Evolutionary conservation across 2,329 filamentous ascomycete species (phyloP).

Genomic region (Stachybotrys chartarum): DNA sequence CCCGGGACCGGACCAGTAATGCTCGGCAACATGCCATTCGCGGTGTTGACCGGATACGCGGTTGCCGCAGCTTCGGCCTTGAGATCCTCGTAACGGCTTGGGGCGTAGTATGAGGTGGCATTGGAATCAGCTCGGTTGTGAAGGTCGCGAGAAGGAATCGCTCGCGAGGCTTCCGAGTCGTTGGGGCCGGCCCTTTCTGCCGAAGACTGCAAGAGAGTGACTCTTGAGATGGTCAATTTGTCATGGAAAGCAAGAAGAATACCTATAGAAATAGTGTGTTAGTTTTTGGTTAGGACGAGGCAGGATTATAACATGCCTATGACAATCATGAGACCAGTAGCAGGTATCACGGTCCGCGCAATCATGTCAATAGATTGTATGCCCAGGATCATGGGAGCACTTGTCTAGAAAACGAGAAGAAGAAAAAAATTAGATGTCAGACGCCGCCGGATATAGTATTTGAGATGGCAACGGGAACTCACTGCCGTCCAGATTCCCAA

Average conservation of each 20-base stretch:
- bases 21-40: conserved; percentile 22
- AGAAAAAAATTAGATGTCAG: not conserved
- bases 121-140: conserved; percentile 21
- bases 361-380: conserved; percentile 32
- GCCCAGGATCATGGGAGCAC: conserved; percentile 44
- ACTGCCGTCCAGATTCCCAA: conserved; percentile 49
- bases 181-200: not conserved
- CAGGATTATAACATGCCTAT: conserved; percentile 29
- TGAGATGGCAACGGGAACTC: conserved; percentile 18
- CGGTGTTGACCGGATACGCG: conserved; percentile 2
- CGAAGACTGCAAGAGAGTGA: not conserved
- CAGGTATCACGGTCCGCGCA: conserved; percentile 42
- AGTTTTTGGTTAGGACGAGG: not conserved
- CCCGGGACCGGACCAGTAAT: conserved; percentile 30
- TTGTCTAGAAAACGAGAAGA: conserved; percentile 29
- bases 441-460: not conserved
- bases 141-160: conserved; percentile 7
- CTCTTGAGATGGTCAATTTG: conserved; percentile 2
- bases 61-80: conserved; percentile 33
- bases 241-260: conserved; percentile 28
- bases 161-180: conserved; percentile 1
- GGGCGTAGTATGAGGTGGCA: conserved; percentile 35
- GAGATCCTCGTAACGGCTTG: conserved; percentile 40
- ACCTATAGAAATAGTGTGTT: conserved; percentile 8
- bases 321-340: conserved; percentile 39